These are phyloP conservation scores for Pisolithus orientalis DNA, from an alignment of 768 basidiomycete genomes.

Conservation along the genomic window DNA sequence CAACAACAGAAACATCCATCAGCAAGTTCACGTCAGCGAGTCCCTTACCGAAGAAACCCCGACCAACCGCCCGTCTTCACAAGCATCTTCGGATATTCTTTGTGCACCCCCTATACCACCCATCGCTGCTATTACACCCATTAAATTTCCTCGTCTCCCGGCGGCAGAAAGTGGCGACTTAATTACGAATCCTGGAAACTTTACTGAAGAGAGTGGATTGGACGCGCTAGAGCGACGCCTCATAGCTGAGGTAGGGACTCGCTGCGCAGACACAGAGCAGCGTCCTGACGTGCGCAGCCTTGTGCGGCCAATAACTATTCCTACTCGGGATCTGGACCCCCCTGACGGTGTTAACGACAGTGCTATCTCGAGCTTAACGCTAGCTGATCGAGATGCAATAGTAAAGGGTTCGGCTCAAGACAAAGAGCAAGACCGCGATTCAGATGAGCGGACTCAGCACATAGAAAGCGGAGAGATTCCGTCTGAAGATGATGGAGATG, in stretches of 20 bases:
- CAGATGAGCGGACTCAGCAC: constrained; percentile 28
- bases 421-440: constrained; percentile 24
- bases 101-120: constrained; percentile 47
- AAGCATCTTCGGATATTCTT: constrained; percentile 11
- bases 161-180: constrained; percentile 19
- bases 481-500: constrained; percentile 28
- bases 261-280: constrained; percentile 30
- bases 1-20: constrained; percentile 21
- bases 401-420: constrained; percentile 12
- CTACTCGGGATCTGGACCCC: constrained; percentile 22
- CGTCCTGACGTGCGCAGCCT: constrained; percentile 33
- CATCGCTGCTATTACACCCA: constrained; percentile 35
- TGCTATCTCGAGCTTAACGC: constrained; percentile 42
- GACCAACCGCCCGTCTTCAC: constrained; percentile 3
- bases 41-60: constrained; percentile 20
- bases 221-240: constrained; percentile 69
- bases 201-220: constrained; percentile 46
- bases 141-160: constrained; percentile 31
- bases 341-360: constrained; percentile 34
- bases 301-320: constrained; percentile 35
- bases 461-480: constrained; percentile 18
- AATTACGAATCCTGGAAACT: constrained; percentile 15
- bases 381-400: constrained; percentile 26
- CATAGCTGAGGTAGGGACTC: constrained; percentile 68
- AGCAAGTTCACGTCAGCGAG: constrained; percentile 25